Percentiles rank a stretch among this genome's conserved stretches.
These are phyloP conservation scores for Radiomyces spectabilis DNA, from an alignment of 192 early-diverging fungal genomes.

Conservation along the genomic window DNA sequence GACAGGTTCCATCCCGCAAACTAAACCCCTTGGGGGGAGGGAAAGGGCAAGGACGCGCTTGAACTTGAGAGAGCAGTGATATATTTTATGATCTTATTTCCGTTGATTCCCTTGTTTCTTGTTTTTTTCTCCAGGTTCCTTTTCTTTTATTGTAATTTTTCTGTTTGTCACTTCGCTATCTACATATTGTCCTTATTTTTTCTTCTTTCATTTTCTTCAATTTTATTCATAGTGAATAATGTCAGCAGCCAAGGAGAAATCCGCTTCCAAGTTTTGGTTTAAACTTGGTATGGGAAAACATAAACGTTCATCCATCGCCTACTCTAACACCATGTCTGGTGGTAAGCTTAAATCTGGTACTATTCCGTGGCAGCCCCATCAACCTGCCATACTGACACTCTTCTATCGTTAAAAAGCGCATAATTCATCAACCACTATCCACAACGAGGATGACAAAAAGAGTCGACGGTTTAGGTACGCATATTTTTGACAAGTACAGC, in stretches of 20 bases:
- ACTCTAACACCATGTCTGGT: neutral
- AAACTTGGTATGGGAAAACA: slow-evolving; percentile 19
- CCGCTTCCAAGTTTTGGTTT: slow-evolving; percentile 20
- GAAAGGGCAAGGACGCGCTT: too few relatives aligned
- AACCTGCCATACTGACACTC: neutral
- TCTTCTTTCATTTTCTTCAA: neutral
- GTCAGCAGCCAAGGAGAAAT: slow-evolving; percentile 19
- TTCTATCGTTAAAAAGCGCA: too few relatives aligned
- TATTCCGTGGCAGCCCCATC: neutral
- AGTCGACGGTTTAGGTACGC: neutral
- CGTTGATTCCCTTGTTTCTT: too few relatives aligned
- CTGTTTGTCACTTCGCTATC: too few relatives aligned
- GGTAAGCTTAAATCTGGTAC: neutral
- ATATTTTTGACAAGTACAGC: neutral
- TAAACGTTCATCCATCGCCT: neutral
- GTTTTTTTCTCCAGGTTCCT: neutral
- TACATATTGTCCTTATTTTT: neutral
- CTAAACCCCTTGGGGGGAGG: too few relatives aligned
- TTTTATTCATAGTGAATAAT: slow-evolving; percentile 3
- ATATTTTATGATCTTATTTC: too few relatives aligned
- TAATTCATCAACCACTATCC: neutral
- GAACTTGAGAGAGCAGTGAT: too few relatives aligned
- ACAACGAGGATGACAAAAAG: neutral
- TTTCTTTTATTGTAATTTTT: too few relatives aligned
- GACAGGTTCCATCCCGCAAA: too few relatives aligned